Conservation (phyloP, 331 rosid genomes). For the Quercus phellos region DNA sequence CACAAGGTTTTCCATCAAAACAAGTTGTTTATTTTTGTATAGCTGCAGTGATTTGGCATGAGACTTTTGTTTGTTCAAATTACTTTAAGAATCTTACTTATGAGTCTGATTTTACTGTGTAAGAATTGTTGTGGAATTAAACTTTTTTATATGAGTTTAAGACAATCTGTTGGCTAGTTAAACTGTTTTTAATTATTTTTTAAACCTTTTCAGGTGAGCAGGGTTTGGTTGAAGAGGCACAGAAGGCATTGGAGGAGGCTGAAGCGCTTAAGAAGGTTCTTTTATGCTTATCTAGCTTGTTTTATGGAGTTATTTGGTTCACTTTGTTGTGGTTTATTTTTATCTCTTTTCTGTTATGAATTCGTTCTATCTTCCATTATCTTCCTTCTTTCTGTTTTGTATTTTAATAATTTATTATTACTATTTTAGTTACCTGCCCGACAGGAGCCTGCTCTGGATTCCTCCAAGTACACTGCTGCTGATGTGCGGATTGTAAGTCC, state of each 20-base stretch:
- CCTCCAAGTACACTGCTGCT: constrained; percentile 88
- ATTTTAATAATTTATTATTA: constrained; percentile 11
- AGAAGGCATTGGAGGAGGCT: constrained; percentile 97
- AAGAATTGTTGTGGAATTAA: neutral
- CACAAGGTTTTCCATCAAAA: too few relatives aligned
- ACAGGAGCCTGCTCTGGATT: constrained; percentile 84
- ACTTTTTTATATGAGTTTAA: neutral
- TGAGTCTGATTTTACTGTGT: neutral
- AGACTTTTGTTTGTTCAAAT: neutral
- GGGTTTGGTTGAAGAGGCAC: constrained; percentile 98
- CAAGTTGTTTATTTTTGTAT: too few relatives aligned
- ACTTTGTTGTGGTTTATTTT: neutral
- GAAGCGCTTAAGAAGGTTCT: constrained; percentile 95
- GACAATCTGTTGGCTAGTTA: neutral
- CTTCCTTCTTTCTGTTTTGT: neutral
- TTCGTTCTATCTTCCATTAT: neutral
- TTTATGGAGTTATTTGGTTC: constrained; percentile 4
- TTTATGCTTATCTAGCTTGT: constrained; percentile 7
- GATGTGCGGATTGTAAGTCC: constrained; percentile 95
- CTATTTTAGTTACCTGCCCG: constrained; percentile 71
- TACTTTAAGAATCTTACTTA: neutral
- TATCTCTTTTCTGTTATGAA: neutral
- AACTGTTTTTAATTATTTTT: neutral
- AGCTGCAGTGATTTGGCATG: neutral
- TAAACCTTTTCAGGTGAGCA: constrained; percentile 75